phyloP scores from a whole-genome alignment of 2,329 filamentous ascomycete species.

The Clonostachys sp. region DNA sequence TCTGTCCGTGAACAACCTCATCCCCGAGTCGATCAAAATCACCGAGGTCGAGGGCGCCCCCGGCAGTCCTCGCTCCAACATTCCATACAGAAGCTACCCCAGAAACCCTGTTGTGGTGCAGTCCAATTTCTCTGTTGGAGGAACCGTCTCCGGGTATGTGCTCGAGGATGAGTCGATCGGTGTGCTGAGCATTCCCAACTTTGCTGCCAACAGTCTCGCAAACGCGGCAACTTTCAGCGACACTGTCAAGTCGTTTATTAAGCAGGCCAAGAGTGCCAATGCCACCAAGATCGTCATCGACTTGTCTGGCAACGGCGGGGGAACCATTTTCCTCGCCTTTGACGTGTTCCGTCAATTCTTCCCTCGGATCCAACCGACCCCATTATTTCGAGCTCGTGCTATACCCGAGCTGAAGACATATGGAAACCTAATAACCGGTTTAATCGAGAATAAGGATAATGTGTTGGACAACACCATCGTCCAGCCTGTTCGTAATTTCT shows the following conservation, averaged over 20 bases:
- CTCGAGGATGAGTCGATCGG: not conserved
- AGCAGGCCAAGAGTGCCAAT: not conserved
- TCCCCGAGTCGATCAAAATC: not conserved
- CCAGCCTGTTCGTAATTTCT: too few relatives aligned
- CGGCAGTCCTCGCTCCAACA: not conserved
- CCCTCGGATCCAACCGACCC: constrained; percentile 6
- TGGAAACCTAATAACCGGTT: too few relatives aligned
- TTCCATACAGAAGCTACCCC: not conserved
- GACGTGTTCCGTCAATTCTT: constrained; percentile 40
- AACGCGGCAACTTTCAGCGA: not conserved
- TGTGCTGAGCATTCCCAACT: not conserved
- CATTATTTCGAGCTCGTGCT: not conserved
- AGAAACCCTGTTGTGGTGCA: not conserved
- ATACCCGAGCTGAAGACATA: not conserved
- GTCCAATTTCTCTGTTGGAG: not conserved
- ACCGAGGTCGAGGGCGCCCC: not conserved
- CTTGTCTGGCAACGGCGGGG: constrained; percentile 56
- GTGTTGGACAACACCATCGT: too few relatives aligned
- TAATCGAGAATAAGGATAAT: too few relatives aligned
- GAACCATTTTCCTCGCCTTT: constrained; percentile 38
- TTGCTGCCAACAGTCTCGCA: not conserved
- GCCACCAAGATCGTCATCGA: constrained; percentile 57
- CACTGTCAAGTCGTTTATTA: not conserved
- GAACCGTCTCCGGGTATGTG: not conserved
- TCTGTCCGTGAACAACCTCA: not conserved